Conservation (phyloP, 2,329 filamentous ascomycete species). For the Elsinoe australis region DNA sequence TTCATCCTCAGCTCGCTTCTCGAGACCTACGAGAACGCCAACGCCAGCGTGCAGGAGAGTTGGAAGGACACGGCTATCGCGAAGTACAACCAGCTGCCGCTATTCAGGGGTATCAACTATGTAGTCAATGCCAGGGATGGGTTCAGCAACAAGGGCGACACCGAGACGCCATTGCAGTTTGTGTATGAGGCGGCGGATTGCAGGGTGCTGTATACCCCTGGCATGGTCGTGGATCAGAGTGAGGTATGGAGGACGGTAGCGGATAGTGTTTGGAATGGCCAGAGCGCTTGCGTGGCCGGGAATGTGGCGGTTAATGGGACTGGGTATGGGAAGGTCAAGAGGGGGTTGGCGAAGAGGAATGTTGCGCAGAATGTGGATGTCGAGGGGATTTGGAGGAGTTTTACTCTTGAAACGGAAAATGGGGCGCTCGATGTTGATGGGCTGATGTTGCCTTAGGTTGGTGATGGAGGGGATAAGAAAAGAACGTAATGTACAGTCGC, state of each 20-base stretch:
- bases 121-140: constrained; percentile 29
- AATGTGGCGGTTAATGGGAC: constrained; percentile 19
- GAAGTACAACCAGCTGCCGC: constrained; percentile 25
- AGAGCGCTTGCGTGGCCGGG: constrained; percentile 29
- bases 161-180: constrained; percentile 43
- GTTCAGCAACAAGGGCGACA: constrained; percentile 29
- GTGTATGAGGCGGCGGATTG: constrained; percentile 44
- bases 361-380: constrained; percentile 7
- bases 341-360: constrained; percentile 9
- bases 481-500: constrained; percentile 4
- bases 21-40: constrained; percentile 23
- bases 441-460: constrained; percentile 13
- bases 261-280: constrained; percentile 28
- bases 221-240: constrained; percentile 43
- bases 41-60: constrained; percentile 18
- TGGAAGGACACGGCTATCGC: constrained; percentile 26
- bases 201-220: constrained; percentile 45
- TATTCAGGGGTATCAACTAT: constrained; percentile 23
- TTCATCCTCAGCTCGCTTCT: constrained; percentile 23
- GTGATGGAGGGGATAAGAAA: neutral
- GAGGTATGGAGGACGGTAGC: constrained; percentile 41
- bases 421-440: constrained; percentile 9
- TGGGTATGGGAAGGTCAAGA: neutral
- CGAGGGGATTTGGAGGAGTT: constrained; percentile 12
- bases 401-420: constrained; percentile 12